Evolutionary conservation across 495 filamentous ascomycete genomes (phyloP).

Genomic region (Pyrenopolyporus hunteri): DNA sequence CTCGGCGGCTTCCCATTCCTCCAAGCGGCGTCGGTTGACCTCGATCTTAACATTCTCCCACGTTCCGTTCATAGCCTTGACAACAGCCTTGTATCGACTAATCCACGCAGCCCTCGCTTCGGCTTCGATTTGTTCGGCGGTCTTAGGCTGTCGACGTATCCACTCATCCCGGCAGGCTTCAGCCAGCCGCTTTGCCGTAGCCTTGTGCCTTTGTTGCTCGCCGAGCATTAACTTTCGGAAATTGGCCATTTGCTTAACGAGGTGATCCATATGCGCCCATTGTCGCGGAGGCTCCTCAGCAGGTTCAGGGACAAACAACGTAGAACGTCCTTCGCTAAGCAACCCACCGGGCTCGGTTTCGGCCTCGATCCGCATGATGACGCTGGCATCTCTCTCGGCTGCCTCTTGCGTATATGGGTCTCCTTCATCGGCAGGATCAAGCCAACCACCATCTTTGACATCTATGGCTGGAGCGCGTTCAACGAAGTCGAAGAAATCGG

Average conservation of each 20-base stretch:
- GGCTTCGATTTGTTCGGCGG: constrained; percentile 68
- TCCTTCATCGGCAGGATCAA: constrained; percentile 58
- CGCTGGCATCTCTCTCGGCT: constrained; percentile 57
- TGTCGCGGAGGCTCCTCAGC: constrained; percentile 76
- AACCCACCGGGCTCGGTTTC: constrained; percentile 77
- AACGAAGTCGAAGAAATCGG: constrained; percentile 61
- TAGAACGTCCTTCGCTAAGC: constrained; percentile 72
- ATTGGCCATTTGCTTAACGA: constrained; percentile 78
- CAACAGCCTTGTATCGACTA: constrained; percentile 67
- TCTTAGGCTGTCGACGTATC: constrained; percentile 70
- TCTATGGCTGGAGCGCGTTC: constrained; percentile 50
- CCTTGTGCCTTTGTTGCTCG: constrained; percentile 75
- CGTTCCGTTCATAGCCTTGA: constrained; percentile 70
- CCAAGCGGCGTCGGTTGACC: constrained; percentile 72
- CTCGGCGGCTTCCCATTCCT: constrained; percentile 84
- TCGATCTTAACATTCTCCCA: constrained; percentile 81
- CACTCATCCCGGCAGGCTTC: constrained; percentile 65
- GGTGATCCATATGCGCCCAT: constrained; percentile 84
- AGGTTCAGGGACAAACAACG: constrained; percentile 75
- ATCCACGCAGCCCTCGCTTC: constrained; percentile 60
- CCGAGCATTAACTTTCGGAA: constrained; percentile 78
- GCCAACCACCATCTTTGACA: constrained; percentile 57
- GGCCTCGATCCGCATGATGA: constrained; percentile 66
- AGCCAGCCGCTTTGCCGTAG: constrained; percentile 69
- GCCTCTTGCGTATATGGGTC: constrained; percentile 57